Percentiles rank a stretch among this genome's conserved stretches.
Conservation (phyloP, 352 stramenopile species). For the Phytophthora hybrid region DNA sequence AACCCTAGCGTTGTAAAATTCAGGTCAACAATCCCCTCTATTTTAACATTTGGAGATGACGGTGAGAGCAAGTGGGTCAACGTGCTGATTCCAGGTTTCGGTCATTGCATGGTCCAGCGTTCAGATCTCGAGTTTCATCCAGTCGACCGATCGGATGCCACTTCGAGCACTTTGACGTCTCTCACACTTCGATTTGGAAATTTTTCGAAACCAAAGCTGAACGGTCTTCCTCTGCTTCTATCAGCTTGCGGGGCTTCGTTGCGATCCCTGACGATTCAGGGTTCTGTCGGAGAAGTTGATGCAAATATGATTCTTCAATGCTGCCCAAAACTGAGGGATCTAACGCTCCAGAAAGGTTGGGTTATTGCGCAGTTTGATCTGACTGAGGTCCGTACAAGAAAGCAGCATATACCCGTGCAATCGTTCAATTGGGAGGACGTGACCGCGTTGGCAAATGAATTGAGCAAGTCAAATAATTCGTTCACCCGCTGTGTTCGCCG, state of each 20-base stretch:
- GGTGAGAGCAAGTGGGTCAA: constrained; percentile 1
- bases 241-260: neutral
- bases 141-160: neutral
- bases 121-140: neutral
- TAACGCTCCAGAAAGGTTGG: neutral
- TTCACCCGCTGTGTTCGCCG: neutral
- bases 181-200: constrained; percentile 4
- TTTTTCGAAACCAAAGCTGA: neutral
- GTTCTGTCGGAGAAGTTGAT: neutral
- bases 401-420: neutral
- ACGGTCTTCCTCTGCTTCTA: neutral
- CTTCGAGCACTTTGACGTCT: neutral
- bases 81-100: neutral
- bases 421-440: neutral
- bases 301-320: neutral
- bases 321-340: neutral
- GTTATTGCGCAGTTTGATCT: neutral
- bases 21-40: neutral
- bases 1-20: neutral
- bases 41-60: neutral
- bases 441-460: neutral
- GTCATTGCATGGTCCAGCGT: neutral
- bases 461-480: neutral
- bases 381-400: neutral
- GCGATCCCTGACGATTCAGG: neutral